Percentiles rank a stretch among this genome's conserved stretches.
Conservation (phyloP, 441 rosid genomes). For the Isatis lusitanica region DNA sequence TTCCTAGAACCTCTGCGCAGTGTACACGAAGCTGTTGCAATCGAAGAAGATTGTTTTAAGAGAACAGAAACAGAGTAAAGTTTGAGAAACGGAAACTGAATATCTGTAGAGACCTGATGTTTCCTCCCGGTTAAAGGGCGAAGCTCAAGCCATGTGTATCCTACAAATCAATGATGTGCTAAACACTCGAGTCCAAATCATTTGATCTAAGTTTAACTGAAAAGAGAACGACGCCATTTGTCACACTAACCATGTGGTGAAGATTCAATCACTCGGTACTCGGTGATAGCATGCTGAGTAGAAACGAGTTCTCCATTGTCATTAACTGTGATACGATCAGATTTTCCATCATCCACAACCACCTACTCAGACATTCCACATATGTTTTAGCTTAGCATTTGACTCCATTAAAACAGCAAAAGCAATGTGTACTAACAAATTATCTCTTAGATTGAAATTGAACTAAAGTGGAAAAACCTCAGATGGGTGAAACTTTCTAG, state of each 20-base stretch:
- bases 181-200: background rate
- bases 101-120: slow-evolving; percentile 69
- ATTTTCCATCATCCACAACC: slow-evolving; percentile 82
- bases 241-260: slow-evolving; percentile 58
- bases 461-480: slow-evolving; percentile 3
- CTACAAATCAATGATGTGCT: slow-evolving; percentile 42
- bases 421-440: background rate
- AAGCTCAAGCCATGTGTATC: slow-evolving; percentile 87
- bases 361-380: slow-evolving; percentile 46
- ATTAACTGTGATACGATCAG: slow-evolving; percentile 78
- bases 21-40: slow-evolving; percentile 81
- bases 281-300: slow-evolving; percentile 80
- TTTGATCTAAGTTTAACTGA: background rate
- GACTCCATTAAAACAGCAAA: background rate
- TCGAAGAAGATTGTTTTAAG: background rate
- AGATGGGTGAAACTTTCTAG: background rate
- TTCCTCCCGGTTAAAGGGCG: slow-evolving; percentile 92
- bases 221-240: background rate
- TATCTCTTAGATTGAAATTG: background rate
- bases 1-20: slow-evolving; percentile 88
- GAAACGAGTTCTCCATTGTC: slow-evolving; percentile 44
- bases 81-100: background rate
- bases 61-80: background rate
- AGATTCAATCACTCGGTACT: slow-evolving; percentile 68
- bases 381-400: background rate